Evolutionary conservation across 345 rosid genomes (phyloP), one percentile per base, ranked within the genome.

Genomic region (Sonneratia alba): DNA sequence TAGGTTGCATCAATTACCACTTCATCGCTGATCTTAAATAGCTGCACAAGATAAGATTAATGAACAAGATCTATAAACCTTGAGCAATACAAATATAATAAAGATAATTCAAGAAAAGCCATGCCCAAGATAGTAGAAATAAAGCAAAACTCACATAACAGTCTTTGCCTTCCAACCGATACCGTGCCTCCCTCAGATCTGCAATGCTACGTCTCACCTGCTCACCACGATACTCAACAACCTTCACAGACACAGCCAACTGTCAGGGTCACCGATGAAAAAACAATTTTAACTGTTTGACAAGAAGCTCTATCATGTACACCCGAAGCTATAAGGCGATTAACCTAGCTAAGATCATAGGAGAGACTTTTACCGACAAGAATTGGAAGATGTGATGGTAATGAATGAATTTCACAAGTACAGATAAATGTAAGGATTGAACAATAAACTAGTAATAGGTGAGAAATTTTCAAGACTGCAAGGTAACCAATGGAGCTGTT

Each of bases 1-100:
- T 88, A 82, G 67, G 98, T 94, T 48, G 98, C 96, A 72, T 94
- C 98, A 57, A 94, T 87, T 63, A 94, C 98, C 72, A 94, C 89
- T 77, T 90, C 97, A 76, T 94, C 97, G 36, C 97, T 91, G 72
- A 91, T 91, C 83, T 91, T 94, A 81, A 91, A 94, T 69, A 94
- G 81, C 98, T 94, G 93, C 73, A 72, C 42, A 64, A 21, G 69
- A 69, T 43, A 53, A 18, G 70, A 27, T 62, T 57, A 32, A 68
- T 7, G 36, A 68, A 68, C 56, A 38, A n/a, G 12, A 21, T 43
- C 12, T 6, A 45, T 43, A 42, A 7, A 22, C 22, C 51, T 45
- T 45, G 32, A 67, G 49, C 42, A 66, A 5, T 67, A 12, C 70
- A 66, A n/a, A 66, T 13, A 6, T 59, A 59, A 59, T 62, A 2